Percentiles rank a stretch among this genome's conserved stretches.
phyloP scores from a whole-genome alignment of 805 yeast species.

The Saccharomycopsis fibuligera region DNA sequence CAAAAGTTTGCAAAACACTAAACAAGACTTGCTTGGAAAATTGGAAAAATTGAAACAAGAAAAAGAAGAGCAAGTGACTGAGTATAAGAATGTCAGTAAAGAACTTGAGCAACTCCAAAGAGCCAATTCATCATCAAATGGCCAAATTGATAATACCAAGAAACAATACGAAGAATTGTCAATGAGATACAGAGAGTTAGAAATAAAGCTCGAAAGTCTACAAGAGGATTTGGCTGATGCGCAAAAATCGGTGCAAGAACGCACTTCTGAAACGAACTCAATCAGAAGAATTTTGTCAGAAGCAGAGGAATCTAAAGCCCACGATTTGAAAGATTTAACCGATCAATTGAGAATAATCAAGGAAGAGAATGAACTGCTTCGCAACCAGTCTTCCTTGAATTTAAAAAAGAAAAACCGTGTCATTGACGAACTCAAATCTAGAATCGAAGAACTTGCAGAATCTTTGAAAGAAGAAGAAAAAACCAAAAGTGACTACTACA shows the following conservation, averaged over 20 bases:
- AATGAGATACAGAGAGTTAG: constrained; percentile 61
- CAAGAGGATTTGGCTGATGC: constrained; percentile 82
- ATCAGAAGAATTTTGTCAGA: constrained; percentile 66
- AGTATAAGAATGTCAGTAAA: constrained; percentile 25
- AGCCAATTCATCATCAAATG: constrained; percentile 35
- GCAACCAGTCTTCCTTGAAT: constrained; percentile 42
- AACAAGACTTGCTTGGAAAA: constrained; percentile 26
- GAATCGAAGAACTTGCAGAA: constrained; percentile 32
- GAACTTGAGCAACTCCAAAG: constrained; percentile 35
- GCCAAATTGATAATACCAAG: constrained; percentile 43
- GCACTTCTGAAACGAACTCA: constrained; percentile 70
- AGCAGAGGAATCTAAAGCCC: constrained; percentile 51
- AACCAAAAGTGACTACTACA: constrained; percentile 25
- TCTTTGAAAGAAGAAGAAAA: constrained; percentile 18
- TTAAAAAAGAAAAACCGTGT: constrained; percentile 58
- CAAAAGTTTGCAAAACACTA: constrained; percentile 31
- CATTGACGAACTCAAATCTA: constrained; percentile 51
- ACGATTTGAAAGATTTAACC: constrained; percentile 48
- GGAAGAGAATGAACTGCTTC: constrained; percentile 60
- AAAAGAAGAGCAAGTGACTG: constrained; percentile 29
- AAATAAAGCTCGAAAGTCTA: constrained; percentile 52
- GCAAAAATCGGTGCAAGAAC: constrained; percentile 65
- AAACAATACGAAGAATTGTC: constrained; percentile 68
- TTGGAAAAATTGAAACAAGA: constrained; percentile 32
- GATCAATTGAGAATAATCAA: constrained; percentile 41